Base-by-base conservation (phyloP, 495 filamentous ascomycete species). In the Friedmanniomyces endolithicus region DNA sequence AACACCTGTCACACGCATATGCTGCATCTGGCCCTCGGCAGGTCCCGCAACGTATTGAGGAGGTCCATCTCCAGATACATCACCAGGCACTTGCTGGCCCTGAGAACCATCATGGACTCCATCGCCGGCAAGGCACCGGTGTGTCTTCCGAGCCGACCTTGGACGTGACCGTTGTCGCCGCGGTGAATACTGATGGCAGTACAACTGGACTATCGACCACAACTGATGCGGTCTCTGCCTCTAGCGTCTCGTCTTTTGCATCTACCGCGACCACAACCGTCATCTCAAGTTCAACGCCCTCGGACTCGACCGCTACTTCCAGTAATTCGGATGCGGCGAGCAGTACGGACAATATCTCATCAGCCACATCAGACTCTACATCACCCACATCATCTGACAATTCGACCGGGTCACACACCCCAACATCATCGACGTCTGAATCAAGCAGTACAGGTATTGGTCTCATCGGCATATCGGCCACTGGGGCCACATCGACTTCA, bases 41-140 rank as follows among this genome's bases (percentile, higher is more conserved):
- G 22, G 29, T 40, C 0, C 55, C 58, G 37, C 55, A 51, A n/a
- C 34, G 16, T 23, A 35, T 62, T 12, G 55, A 62, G 40, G 59
- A 62, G 43, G 40, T 62, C 8, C 59, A 62, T 24, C 34, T 61
- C 11, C 49, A 57, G 20, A 58, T 58, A 44, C 50, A 57, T 3
- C 45, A 53, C 14, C 54, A 48, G 14, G 31, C 44, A n/a, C 19
- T 52, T 41, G n/a, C 19, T 16, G 48, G 3, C 8, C 11, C 23
- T 33, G 34, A 52, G 33, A 52, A 8, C 19, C 22, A 51, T 22
- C 20, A 34, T 2, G 17, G 14, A 12, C 19, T 55, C 8, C 57
- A 55, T n/a, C 31, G 41, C 16, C 51, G 45, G n/a, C 52, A 55
- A 41, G 52, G 41, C 25, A 48, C 52, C 19, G 52, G 29, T 14